Evolutionary conservation across 495 filamentous ascomycete species (phyloP), one percentile per base, ranked within the genome.

Genomic region (Acidiella bohemica): DNA sequence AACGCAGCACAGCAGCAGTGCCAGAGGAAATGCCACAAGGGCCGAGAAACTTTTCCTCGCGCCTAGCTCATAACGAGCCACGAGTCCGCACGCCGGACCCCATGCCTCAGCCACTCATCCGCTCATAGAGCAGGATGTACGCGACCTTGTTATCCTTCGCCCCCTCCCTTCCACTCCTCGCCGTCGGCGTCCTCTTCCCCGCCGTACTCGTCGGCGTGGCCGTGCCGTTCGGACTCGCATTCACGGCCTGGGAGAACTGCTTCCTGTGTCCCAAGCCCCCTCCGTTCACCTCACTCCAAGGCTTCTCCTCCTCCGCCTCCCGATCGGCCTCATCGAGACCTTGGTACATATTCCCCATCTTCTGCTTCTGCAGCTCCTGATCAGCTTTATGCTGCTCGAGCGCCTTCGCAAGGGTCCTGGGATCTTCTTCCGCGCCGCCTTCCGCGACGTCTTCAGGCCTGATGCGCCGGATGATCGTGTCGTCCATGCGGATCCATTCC

Each of bases 401-500:
- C 10, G 75, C 74, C 16, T 68, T 70, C 5, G 76, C 76, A 7
- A 80, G 68, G 8, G 76, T 61, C 56, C 78, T 78, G 0, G 76
- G 76, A 56, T 84, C 78, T 44, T 87, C 82, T 44, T 88, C 81
- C 26, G 77, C 69, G 13, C 82, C 85, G 32, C 73, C 81, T 60
- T 92, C 84, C 10, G 84, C 88, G 13, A 97, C 88, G 46, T 95
- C 92, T 50, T 93, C 84, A 47, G 79, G 80, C 30, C 78, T 71
- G 24, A 97, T 72, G 31, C 86, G 82, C 37, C 79, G 74, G 45
- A 97, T 86, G 42, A 83, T 66, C 0, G 90, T 96, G 56, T 97
- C 90, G 56, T 97, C 90, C 39, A 97, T 71, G 44, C 88, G 79
- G 44, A 97, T 81, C 90, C 90, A 97, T 58, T 93, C 88, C 24